phyloP scores from a whole-genome alignment of 148 eudicot species.

The Heliosperma pusillum region DNA sequence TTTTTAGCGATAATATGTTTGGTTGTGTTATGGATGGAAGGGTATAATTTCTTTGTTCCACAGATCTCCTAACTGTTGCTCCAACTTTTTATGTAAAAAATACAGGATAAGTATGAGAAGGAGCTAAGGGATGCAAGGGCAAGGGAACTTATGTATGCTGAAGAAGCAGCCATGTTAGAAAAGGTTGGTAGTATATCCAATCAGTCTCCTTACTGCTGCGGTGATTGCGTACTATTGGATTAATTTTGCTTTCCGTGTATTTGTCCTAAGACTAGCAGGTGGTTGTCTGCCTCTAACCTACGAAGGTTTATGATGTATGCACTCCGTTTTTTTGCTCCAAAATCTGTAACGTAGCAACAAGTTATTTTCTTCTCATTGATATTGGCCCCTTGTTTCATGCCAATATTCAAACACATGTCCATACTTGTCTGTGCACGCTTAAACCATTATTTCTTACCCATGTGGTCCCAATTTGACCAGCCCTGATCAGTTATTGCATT shows the following conservation, averaged over 20 bases:
- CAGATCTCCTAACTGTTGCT: neutral
- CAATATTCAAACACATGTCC: constrained; percentile 1
- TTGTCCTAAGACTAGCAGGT: neutral
- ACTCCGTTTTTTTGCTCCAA: neutral
- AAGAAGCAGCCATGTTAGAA: constrained; percentile 87
- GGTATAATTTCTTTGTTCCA: neutral
- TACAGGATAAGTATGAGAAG: constrained; percentile 82
- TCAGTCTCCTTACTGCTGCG: constrained; percentile 14
- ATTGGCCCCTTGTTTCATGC: neutral
- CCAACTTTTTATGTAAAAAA: constrained; percentile 2
- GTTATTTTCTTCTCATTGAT: neutral
- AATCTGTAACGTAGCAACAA: neutral
- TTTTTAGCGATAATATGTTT: neutral
- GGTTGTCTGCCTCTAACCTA: neutral
- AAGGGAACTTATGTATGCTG: constrained; percentile 93
- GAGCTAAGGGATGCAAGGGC: constrained; percentile 93
- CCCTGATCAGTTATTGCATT: neutral
- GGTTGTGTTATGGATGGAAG: neutral
- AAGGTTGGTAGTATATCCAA: constrained; percentile 49
- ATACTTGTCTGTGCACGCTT: neutral
- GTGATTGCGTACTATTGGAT: neutral
- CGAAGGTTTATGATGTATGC: neutral
- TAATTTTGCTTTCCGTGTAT: neutral
- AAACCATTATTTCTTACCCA: neutral
- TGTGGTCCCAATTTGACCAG: neutral